Base-by-base conservation (phyloP, 169 alveolate species). In the Toxoplasma gondii region DNA sequence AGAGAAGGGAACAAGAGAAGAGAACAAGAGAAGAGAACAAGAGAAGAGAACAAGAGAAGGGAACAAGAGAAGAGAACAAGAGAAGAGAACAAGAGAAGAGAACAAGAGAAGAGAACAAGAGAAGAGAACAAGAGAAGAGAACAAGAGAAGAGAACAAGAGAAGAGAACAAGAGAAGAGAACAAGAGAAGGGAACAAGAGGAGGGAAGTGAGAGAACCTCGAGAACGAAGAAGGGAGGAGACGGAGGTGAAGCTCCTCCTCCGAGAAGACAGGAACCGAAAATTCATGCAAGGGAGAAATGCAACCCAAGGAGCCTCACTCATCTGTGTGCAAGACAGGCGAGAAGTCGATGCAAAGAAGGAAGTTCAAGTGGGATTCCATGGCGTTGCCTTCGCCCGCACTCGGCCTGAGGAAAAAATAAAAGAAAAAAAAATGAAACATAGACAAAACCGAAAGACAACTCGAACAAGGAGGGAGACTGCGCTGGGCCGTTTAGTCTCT, bases 251-350 rank as follows among this genome's bases (percentile, higher is more conserved):
- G n/a, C n/a, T n/a, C n/a, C n/a, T n/a, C n/a, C n/a, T n/a, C n/a
- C n/a, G n/a, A n/a, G n/a, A n/a, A n/a, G n/a, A n/a, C n/a, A n/a
- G n/a, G n/a, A n/a, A n/a, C n/a, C n/a, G n/a, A n/a, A n/a, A n/a
- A n/a, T n/a, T n/a, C n/a, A n/a, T n/a, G n/a, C n/a, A n/a, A n/a
- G n/a, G n/a, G n/a, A n/a, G n/a, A n/a, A n/a, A n/a, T n/a, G n/a
- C n/a, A n/a, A n/a, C n/a, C n/a, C n/a, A n/a, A n/a, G n/a, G n/a
- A n/a, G n/a, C 34, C 86, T 17, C n/a, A 78, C 86, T 78, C 86
- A 16, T 78, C 86, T 78, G 86, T 78, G 45, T 78, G 86, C 45
- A 78, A n/a, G 86, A 78, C 86, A 1, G 86, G 86, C 2, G 86
- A 19, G 86, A 19, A 78, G 86, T 78, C 86, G 7, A 78, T 31